Base-by-base conservation (phyloP, 176 grass and related monocot species). In the Otatea glauca region DNA sequence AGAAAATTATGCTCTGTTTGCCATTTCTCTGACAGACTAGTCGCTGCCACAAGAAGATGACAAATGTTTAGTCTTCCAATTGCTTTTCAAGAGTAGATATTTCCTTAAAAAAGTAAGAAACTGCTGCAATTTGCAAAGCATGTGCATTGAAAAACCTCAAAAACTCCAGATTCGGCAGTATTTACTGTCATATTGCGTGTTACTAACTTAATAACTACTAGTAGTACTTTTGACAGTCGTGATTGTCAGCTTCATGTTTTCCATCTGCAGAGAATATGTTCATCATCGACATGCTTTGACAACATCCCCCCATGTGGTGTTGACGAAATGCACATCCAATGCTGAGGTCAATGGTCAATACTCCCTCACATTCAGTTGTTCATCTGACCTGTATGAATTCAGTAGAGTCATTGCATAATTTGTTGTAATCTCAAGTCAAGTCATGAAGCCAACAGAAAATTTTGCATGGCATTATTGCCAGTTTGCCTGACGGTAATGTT, bases 131-230 rank as follows among this genome's bases (percentile, higher is more conserved):
- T 25, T 9, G 25, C 53, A 61, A 18, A 61, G 50, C 78, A 82
- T 69, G 79, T 74, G 79, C 64, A 69, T 77, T 72, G 79, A 83
- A 82, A 68, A 58, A 20, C 44, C 44, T 39, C 9, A 12, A 34
- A 21, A 74, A 11, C 45, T 7, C 47, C 37, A 17, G 18, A 42
- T 72, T 74, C 58, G 17, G 18, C 48, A 45, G 12, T 34, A 18
- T 13, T 45, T 81, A 67, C 2, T 44, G 12, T 66, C 59, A 38
- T 54, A 37, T 55, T 41, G 15, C 67, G 8, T 25, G 11, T 18
- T 7, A 13, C 42, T 43, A 27, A 35, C 1, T 61, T 61, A 25
- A 0, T 74, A 4, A 34, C 66, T 49, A 20, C 38, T 5, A 25
- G 1, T 44, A 15, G 4, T 35, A 23, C 6, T 34, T 64, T 45